Evolutionary conservation across 1,139 yeast species (phyloP), one percentile per base, ranked within the genome.

Genomic region (Taphrina pruni): DNA sequence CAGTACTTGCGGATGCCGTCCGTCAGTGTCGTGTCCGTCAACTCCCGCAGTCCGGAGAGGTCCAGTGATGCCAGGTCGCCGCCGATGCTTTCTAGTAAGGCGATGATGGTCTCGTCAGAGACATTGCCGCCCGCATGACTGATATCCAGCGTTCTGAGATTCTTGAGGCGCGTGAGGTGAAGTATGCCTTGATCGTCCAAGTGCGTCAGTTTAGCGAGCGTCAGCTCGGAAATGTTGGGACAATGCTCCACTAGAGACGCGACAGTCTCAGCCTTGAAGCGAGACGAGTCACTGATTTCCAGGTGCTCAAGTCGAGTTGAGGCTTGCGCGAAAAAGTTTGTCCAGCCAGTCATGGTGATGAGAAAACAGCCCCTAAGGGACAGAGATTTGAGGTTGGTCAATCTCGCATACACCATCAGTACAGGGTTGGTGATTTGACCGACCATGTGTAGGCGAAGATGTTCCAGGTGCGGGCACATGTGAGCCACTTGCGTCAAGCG

Each of bases 401-500:
- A 80, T 71, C 90, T 87, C 11, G 86, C 83, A 72, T 84, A 86
- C 75, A 90, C 88, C 32, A 81, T 76, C 71, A 94, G 77, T 70
- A 90, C 88, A 73, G 88, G 92, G 76, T 90, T 90, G 74, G 88
- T 92, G 51, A 94, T 79, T 74, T 90, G 95, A 2, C 99, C 99
- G 80, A 98, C 94, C 97, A 92, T 93, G 71, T 87, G 87, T 61
- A 94, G 80, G 0, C 88, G 88, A 54, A 94, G 78, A 1, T 82
- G 79, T 73, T 85, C 87, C 3, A 94, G 73, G 51, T 87, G 82
- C 0, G 97, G 97, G 73, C 97, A 90, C 76, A 80, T 89, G 0
- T 96, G 83, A 0, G 93, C 93, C 56, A 94, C 86, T 73, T 87
- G 83, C 73, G 85, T 84, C 70, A 88, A 83, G 0, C 95, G 85